These are phyloP conservation scores for Gentiana macrophylla DNA, from an alignment of 257 asterid genomes.

Conservation along the genomic window DNA sequence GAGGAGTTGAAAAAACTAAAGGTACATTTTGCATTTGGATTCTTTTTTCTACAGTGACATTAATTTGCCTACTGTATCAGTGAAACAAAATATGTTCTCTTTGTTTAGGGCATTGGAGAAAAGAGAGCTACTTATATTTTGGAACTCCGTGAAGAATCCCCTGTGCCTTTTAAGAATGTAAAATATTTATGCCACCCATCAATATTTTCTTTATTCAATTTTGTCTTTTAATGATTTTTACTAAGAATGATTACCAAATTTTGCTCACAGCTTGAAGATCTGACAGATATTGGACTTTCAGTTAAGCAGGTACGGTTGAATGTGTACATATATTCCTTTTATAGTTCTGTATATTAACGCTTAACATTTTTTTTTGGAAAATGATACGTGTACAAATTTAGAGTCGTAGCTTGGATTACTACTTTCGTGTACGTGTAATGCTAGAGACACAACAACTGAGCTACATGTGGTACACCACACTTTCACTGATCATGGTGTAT, in stretches of 20 bases:
- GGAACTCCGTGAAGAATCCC: slow-evolving; percentile 62
- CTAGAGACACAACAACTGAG: too few relatives aligned
- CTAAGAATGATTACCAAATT: slow-evolving; percentile 4
- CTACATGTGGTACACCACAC: too few relatives aligned
- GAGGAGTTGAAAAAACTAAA: slow-evolving; percentile 63
- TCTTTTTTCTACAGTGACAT: background rate
- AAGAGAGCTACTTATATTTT: slow-evolving; percentile 69
- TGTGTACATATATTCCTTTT: too few relatives aligned
- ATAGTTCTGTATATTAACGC: too few relatives aligned
- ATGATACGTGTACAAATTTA: too few relatives aligned
- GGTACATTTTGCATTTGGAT: slow-evolving; percentile 13
- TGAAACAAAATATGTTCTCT: slow-evolving; percentile 4
- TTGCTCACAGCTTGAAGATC: slow-evolving; percentile 59
- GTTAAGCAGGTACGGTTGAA: slow-evolving; percentile 50
- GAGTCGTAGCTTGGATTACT: too few relatives aligned
- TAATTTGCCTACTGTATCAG: background rate
- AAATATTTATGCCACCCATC: slow-evolving; percentile 13
- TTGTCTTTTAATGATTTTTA: background rate
- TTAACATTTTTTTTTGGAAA: too few relatives aligned
- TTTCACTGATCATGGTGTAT: too few relatives aligned
- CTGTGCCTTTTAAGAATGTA: slow-evolving; percentile 73
- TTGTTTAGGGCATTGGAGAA: slow-evolving; percentile 73
- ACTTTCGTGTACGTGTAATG: too few relatives aligned
- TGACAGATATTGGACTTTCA: slow-evolving; percentile 72
- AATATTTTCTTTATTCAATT: background rate